Evolutionary conservation across 2,329 filamentous ascomycete species (phyloP), one percentile per base, ranked within the genome.

Genomic region (Trichoderma gracile): DNA sequence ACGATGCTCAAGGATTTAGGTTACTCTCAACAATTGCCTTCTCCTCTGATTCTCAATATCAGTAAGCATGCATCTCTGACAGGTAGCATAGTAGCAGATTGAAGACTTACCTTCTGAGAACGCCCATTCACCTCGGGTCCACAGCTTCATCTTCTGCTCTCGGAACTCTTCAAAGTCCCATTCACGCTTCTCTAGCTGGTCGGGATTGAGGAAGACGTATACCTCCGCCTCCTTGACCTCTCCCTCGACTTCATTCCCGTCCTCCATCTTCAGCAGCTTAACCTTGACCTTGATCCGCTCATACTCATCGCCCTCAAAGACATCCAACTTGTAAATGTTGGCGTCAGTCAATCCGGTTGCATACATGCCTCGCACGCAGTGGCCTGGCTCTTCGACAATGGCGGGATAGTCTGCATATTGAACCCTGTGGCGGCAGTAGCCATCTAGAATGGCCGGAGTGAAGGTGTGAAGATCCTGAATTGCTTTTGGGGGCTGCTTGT

Each of bases 151-250:
- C 79, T 93, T 96, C 67, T 95, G 88, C 70, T 82, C 81, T 67
- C 89, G 86, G 74, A 97, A 98, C 67, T 90, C 86, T 54, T 89
- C 87, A 78, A 93, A 95, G 74, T 96, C 91, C 94, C 94, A 98
- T 75, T 97, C 93, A 23, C 79, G 77, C 38, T 84, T 80, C 75
- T 96, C 92, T 19, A 98, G 78, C 0, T 72, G 43, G 0, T 76
- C 68, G 17, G 78, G 74, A 1, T 79, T 67, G 50, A 80, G 79
- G 76, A 84, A 93, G 5, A 93, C 82, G 73, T 93, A 93, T 14
- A 86, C 86, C 58, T 84, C 79, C 3, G 87, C 83, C 66, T 81
- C 76, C 57, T 83, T 81, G 68, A 81, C 78, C 55, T 81, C 79
- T 17, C 76, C 78, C 64, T 79, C 77, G 2, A 76, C 72, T 47